These are phyloP conservation scores for Sclerotinia sclerotiorum DNA, from an alignment of 2,329 filamentous ascomycete species.

Conservation along the genomic window DNA sequence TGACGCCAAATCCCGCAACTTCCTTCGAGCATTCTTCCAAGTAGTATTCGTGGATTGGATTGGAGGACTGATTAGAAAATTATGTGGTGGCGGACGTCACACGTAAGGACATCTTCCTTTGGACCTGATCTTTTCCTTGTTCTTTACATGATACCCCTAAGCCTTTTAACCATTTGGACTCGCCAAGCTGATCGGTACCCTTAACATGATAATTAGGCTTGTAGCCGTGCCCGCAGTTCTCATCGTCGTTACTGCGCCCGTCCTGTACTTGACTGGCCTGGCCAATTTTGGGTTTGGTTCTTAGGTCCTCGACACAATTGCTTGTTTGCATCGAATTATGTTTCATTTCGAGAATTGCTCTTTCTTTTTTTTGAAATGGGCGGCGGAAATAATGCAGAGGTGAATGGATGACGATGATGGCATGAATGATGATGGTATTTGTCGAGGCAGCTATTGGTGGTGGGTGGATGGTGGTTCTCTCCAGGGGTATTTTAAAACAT, in stretches of 20 bases:
- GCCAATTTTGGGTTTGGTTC: conserved; percentile 13
- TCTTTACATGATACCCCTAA: conserved; percentile 17
- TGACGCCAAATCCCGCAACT: conserved; percentile 33
- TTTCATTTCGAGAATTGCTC: conserved; percentile 48
- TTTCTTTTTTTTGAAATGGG: background rate
- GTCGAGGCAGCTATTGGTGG: background rate
- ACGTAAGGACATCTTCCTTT: conserved; percentile 34
- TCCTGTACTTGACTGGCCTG: conserved; percentile 33
- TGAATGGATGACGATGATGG: background rate
- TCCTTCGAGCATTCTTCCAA: conserved; percentile 40
- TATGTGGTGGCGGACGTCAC: conserved; percentile 37
- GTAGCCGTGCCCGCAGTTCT: conserved; percentile 32
- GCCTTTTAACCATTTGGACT: conserved; percentile 11
- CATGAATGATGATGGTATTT: background rate
- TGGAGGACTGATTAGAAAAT: conserved; percentile 37
- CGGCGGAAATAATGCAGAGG: background rate
- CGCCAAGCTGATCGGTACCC: conserved; percentile 19
- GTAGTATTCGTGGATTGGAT: conserved; percentile 43
- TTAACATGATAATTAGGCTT: conserved; percentile 31
- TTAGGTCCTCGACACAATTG: conserved; percentile 41
- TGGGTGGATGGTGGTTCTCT: background rate
- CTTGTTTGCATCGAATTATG: conserved; percentile 56
- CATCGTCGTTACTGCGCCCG: conserved; percentile 32
- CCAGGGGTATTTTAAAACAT: background rate
- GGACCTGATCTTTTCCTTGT: conserved; percentile 17